These are phyloP conservation scores for Amauroascus niger DNA, from an alignment of 2,329 filamentous ascomycete species.

Conservation along the genomic window DNA sequence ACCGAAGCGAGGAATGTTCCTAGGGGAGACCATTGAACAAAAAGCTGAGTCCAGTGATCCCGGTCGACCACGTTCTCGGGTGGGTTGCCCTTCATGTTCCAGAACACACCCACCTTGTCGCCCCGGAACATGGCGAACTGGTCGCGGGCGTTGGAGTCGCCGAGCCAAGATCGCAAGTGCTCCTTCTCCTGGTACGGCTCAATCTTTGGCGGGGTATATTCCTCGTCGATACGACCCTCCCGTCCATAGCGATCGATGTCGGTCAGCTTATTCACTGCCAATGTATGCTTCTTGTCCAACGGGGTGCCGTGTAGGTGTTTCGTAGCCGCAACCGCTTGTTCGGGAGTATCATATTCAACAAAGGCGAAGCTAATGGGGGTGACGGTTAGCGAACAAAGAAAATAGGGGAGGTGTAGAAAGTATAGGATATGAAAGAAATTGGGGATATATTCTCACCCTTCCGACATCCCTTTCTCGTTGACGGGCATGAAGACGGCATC, in stretches of 20 bases:
- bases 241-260: constrained; percentile 94
- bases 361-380: constrained; percentile 78
- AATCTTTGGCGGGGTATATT: constrained; percentile 72
- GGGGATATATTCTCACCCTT: constrained; percentile 59
- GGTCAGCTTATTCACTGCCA: constrained; percentile 94
- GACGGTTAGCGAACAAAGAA: neutral
- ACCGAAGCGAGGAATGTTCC: constrained; percentile 92
- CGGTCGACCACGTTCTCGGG: constrained; percentile 86
- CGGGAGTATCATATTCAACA: constrained; percentile 85
- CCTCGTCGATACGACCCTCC: constrained; percentile 86
- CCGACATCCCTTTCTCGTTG: constrained; percentile 72
- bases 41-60: constrained; percentile 94
- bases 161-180: constrained; percentile 87
- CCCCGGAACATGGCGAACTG: constrained; percentile 92
- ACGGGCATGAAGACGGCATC: constrained; percentile 91
- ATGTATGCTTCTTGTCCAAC: constrained; percentile 92
- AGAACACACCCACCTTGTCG: constrained; percentile 88
- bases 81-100: constrained; percentile 91
- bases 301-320: constrained; percentile 77
- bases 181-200: constrained; percentile 85
- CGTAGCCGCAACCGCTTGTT: constrained; percentile 79
- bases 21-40: constrained; percentile 93
- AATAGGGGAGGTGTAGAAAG: neutral
- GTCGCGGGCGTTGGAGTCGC: constrained; percentile 79
- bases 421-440: too few species aligned